Conservation (phyloP, 2,329 filamentous ascomycete genomes). For the Neopestalotiopsis clavispora region DNA sequence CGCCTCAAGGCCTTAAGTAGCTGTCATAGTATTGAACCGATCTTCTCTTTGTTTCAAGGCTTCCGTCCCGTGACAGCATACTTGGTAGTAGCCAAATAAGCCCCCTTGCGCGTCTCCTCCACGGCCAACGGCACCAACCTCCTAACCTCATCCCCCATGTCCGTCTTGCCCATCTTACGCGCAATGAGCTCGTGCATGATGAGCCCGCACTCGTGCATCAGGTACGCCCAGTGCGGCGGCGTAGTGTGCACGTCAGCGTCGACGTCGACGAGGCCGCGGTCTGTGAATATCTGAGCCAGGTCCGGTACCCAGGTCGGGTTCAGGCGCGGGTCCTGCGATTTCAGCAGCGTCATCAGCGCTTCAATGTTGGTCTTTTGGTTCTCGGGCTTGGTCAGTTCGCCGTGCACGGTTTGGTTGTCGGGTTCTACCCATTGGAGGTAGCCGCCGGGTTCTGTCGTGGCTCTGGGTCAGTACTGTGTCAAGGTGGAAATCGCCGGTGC, state of each 20-base stretch:
- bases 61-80: conserved; percentile 14
- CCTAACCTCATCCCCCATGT: conserved; percentile 18
- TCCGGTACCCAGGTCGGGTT: conserved; percentile 17
- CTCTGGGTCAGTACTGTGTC: too few relatives aligned
- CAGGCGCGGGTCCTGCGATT: conserved; percentile 12
- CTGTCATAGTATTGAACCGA: too few relatives aligned
- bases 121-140: conserved; percentile 11
- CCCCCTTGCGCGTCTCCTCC: conserved; percentile 16
- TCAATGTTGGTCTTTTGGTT: conserved; percentile 13
- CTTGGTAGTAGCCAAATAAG: conserved; percentile 15
- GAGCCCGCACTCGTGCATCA: conserved; percentile 24
- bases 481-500: too few relatives aligned
- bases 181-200: conserved; percentile 21
- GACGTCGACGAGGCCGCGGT: background rate
- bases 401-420: conserved; percentile 17
- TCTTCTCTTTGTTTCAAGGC: background rate
- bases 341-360: conserved; percentile 12
- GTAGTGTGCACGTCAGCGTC: too few relatives aligned
- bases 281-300: background rate
- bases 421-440: conserved; percentile 14
- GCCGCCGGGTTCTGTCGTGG: conserved; percentile 3
- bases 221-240: too few relatives aligned
- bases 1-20: too few relatives aligned
- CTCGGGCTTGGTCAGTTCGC: background rate
- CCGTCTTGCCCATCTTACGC: conserved; percentile 15